phyloP scores from a whole-genome alignment of 345 rosid species.

The Aurinia saxatilis region DNA sequence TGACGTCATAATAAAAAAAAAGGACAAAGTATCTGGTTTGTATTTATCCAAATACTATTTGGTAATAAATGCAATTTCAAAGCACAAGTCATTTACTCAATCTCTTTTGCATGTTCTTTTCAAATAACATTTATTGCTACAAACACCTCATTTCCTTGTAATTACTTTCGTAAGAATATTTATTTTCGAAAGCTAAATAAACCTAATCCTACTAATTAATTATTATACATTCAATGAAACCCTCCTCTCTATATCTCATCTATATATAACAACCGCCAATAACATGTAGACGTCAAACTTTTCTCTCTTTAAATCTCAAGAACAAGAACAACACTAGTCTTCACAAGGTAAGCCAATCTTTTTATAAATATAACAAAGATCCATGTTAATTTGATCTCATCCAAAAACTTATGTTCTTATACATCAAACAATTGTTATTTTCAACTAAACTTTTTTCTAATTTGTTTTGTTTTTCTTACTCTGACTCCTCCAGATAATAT shows the following conservation, averaged over 20 bases:
- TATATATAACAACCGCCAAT: conserved; percentile 10
- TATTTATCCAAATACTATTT: conserved; percentile 27
- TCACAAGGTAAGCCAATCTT: conserved; percentile 19
- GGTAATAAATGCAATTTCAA: conserved; percentile 23
- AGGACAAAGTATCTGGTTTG: conserved; percentile 1
- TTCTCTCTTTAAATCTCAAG: conserved; percentile 4
- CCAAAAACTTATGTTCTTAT: not conserved
- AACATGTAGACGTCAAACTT: conserved; percentile 18
- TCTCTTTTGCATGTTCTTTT: conserved; percentile 2
- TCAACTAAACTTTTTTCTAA: not conserved
- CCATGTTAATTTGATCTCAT: too few species aligned
- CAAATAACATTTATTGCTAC: conserved; percentile 22
- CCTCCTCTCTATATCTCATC: not conserved
- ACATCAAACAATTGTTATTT: not conserved
- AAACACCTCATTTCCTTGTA: not conserved
- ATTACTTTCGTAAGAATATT: too few species aligned
- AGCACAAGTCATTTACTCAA: conserved; percentile 29
- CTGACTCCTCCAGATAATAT: not conserved
- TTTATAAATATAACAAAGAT: not conserved
- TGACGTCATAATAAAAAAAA: not conserved
- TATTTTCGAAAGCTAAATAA: conserved; percentile 23
- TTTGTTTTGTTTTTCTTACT: not conserved
- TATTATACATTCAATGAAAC: conserved; percentile 3
- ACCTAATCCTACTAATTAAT: conserved; percentile 8
- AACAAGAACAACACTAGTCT: conserved; percentile 19